Percentiles rank a stretch among this genome's conserved stretches.
Evolutionary conservation across 1,284 basidiomycete genomes (phyloP).

Genomic region (Meripilus lineatus): DNA sequence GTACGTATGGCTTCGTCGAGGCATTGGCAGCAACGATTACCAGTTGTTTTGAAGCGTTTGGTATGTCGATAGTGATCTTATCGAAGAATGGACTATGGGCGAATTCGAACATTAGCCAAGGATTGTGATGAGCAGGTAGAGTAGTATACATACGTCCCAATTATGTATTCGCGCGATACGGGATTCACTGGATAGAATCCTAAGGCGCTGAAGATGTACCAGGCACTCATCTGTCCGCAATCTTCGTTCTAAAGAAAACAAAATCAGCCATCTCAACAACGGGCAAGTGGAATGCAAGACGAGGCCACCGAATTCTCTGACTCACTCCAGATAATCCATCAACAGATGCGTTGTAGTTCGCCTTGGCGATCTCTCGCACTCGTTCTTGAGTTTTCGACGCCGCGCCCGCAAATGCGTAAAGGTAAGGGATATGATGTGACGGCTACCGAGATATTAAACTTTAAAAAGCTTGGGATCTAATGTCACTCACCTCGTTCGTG

Average conservation of each 20-base stretch:
- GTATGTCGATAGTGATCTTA: constrained; percentile 51
- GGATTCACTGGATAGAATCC: constrained; percentile 88
- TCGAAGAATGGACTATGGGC: constrained; percentile 63
- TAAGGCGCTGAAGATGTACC: constrained; percentile 79
- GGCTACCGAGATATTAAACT: constrained; percentile 46
- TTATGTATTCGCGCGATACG: constrained; percentile 66
- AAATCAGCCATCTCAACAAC: background rate
- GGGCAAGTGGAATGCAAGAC: background rate
- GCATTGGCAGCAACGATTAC: constrained; percentile 52
- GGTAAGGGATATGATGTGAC: constrained; percentile 80
- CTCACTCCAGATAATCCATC: constrained; percentile 63
- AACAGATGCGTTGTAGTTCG: constrained; percentile 65
- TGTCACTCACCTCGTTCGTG: constrained; percentile 74
- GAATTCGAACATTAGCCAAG: background rate
- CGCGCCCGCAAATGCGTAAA: constrained; percentile 69
- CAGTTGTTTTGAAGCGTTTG: constrained; percentile 36
- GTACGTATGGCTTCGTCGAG: constrained; percentile 51
- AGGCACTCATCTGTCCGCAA: constrained; percentile 86
- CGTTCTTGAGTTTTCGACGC: constrained; percentile 67
- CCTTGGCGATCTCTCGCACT: constrained; percentile 59
- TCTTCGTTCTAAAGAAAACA: constrained; percentile 80
- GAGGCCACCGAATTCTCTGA: too few species aligned
- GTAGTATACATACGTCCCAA: constrained; percentile 53
- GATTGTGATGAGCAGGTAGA: background rate
- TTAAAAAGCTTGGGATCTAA: too few species aligned